Base-by-base conservation (phyloP, 768 basidiomycete genomes). In the Heimioporus sp. region DNA sequence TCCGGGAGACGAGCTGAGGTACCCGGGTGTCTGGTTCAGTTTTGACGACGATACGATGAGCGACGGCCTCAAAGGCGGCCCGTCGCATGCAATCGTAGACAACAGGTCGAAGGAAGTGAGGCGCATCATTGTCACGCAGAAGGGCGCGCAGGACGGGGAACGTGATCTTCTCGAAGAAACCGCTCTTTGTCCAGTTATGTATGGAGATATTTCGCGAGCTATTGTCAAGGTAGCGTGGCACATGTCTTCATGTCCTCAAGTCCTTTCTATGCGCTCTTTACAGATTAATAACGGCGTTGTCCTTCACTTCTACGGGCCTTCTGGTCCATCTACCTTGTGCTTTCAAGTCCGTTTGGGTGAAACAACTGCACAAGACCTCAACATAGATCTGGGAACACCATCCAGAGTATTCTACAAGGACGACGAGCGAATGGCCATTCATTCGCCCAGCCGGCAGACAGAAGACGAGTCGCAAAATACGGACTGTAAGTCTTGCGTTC, bases 351-450 rank as follows among this genome's bases (percentile, higher is more conserved):
- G 76, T 19, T 65, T 97, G 16, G 85, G 89, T 20, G 73, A 82
- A 58, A 94, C 90, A 7, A 92, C 85, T 9, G 85, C 87, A 3
- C 90, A 96, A 65, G 92, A 94, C 65, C 69, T 95, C 41, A 80
- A 75, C 2, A 73, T 87, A 21, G 90, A 91, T 55, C 73, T 96
- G 17, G 93, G 93, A 7, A 77, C 88, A 13, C 92, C 93, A 5
- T 72, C 84, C 15, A 78, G 86, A 30, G 74, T 85, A 45, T 87
- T 88, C 67, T 90, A 91, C 73, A 93, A 94, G 65, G 92, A 94
- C 49, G 93, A 95, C 61, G 85, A 90, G 55, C 74, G 90, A 46
- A 92, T 93, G 89, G 81, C 80, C 28, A 93, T 93, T 34, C 91
- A 93, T 59, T 78, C 84, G 7, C 79, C 77, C 5, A 66, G 59